Conservation (phyloP, 78 protist genomes). For the Pigoraptor vietnamica region DNA sequence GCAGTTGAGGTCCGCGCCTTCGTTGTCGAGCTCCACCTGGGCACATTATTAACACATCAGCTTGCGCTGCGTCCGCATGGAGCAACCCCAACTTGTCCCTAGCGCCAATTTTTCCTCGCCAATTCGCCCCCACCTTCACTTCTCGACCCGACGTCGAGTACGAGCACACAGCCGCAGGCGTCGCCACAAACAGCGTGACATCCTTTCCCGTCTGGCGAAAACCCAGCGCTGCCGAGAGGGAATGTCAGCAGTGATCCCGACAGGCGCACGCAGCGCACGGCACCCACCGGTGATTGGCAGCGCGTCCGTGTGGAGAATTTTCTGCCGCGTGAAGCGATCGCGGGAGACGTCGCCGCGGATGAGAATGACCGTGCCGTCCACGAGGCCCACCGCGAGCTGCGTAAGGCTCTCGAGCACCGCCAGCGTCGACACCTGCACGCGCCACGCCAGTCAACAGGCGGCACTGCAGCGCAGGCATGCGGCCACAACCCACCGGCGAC, state of each 20-base stretch:
- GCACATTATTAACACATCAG: no score
- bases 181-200: neutral
- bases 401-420: slow-evolving; percentile 28
- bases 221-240: neutral
- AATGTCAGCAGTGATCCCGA: neutral
- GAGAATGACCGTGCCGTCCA: slow-evolving; percentile 29
- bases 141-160: neutral
- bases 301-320: neutral
- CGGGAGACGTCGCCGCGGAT: slow-evolving; percentile 33
- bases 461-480: neutral
- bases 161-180: neutral
- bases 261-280: neutral
- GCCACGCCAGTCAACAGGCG: neutral
- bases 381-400: slow-evolving; percentile 46
- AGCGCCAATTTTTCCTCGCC: no score
- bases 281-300: neutral
- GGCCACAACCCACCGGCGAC: neutral
- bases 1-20: neutral
- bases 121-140: neutral
- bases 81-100: no score
- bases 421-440: neutral
- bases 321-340: neutral
- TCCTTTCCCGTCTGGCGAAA: neutral
- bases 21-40: neutral
- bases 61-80: no score